Conservation (phyloP, 2,329 filamentous ascomycete species). For the Gnomoniopsis sp. region DNA sequence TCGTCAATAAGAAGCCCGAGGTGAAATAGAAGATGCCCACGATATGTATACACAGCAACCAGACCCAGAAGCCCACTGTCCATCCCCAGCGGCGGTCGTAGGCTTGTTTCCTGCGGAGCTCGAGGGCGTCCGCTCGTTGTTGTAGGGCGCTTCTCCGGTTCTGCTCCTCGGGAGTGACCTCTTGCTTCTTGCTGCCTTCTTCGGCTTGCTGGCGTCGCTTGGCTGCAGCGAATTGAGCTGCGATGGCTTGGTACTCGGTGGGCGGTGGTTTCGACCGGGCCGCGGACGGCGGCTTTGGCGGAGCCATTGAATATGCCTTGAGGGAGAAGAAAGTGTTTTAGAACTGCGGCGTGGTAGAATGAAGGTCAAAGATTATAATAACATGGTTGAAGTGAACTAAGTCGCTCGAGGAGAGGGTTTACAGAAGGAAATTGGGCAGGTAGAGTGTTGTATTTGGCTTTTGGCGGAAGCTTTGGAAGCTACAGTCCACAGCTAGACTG, state of each 20-base stretch:
- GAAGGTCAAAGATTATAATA: constrained; percentile 1
- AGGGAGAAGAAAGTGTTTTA: not conserved
- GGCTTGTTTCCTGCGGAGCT: constrained; percentile 42
- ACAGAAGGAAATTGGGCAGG: constrained; percentile 8
- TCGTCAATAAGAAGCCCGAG: constrained; percentile 88
- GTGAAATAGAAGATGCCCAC: constrained; percentile 89
- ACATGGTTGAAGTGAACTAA: constrained; percentile 12
- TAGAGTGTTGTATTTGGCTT: not conserved
- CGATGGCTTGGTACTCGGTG: constrained; percentile 50
- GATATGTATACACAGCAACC: constrained; percentile 70
- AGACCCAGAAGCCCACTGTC: constrained; percentile 65
- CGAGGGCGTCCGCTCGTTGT: constrained; percentile 42
- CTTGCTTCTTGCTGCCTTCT: constrained; percentile 29
- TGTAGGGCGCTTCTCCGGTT: constrained; percentile 38
- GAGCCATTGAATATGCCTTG: constrained; percentile 24
- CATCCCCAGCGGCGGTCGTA: constrained; percentile 55
- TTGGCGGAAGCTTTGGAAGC: not conserved
- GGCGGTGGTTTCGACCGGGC: constrained; percentile 23
- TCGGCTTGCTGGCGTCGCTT: constrained; percentile 46
- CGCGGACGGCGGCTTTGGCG: constrained; percentile 21
- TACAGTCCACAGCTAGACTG: not conserved
- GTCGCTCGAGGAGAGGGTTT: constrained; percentile 10
- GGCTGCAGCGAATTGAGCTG: constrained; percentile 51
- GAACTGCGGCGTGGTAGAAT: not conserved
- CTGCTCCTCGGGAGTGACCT: constrained; percentile 22